Percentiles rank a stretch among this genome's conserved stretches.
Evolutionary conservation across 495 filamentous ascomycete species (phyloP).

Genomic region (Neurospora sp.): DNA sequence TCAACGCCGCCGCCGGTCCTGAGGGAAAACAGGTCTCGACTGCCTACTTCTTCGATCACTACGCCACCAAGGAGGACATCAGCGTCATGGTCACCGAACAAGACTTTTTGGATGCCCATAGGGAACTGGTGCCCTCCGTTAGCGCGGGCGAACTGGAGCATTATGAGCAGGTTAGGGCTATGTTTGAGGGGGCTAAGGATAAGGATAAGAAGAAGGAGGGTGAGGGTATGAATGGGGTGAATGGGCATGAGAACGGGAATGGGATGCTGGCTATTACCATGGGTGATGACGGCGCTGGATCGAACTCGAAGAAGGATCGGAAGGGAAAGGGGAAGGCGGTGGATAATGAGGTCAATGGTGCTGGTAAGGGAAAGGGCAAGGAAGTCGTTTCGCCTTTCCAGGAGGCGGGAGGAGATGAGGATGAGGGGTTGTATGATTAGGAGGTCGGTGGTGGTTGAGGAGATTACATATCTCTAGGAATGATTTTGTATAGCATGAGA

Average conservation of each 20-base stretch:
- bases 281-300: slow-evolving; percentile 7
- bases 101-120: slow-evolving; percentile 72
- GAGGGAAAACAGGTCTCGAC: slow-evolving; percentile 47
- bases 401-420: slow-evolving; percentile 14
- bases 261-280: not conserved
- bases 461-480: too few species aligned
- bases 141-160: slow-evolving; percentile 88
- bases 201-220: not conserved
- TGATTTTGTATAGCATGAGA: not conserved
- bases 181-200: slow-evolving; percentile 53
- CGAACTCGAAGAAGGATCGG: slow-evolving; percentile 20
- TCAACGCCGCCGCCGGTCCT: slow-evolving; percentile 36
- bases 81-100: slow-evolving; percentile 77
- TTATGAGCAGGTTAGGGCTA: slow-evolving; percentile 71
- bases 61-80: slow-evolving; percentile 72
- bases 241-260: not conserved
- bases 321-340: slow-evolving; percentile 44
- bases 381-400: slow-evolving; percentile 22
- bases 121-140: slow-evolving; percentile 84
- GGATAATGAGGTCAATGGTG: slow-evolving; percentile 12
- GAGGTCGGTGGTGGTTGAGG: not conserved
- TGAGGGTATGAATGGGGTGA: not conserved
- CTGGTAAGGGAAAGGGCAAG: slow-evolving; percentile 43
- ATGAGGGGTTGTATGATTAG: slow-evolving; percentile 27
- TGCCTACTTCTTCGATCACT: slow-evolving; percentile 91